Evolutionary conservation across 768 basidiomycete species (phyloP), one percentile per base, ranked within the genome.

Genomic region (Kwoniella europaea): DNA sequence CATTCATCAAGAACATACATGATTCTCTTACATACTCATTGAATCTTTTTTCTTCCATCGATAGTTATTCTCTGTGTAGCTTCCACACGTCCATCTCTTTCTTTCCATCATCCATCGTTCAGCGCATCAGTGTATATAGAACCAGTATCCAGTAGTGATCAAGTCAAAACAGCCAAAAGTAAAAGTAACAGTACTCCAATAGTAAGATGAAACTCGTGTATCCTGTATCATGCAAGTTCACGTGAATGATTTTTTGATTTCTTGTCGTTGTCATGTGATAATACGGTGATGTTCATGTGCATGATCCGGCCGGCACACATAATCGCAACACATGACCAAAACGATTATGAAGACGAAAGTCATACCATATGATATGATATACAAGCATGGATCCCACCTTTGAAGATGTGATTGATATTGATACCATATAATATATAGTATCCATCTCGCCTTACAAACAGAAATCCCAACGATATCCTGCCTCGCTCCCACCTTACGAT

Each of bases 231-330:
- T n/a, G 44, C 12, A 18, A 43, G 27, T 29, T 29, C 57, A 59
- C 57, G 57, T 59, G 57, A 59, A 24, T 59, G 24, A 35, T 59
- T 27, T 27, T 6, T 16, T 24, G 27, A 22, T 53, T 16, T 53
- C 20, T n/a, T 35, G 57, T 2, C 3, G 16, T 29, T 12, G 10
- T 27, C 46, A 27, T 65, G 44, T 18, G 64, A 50, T 16, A 18
- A 27, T 43, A 2, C 12, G 15, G 41, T n/a, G 41, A 56, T 57
- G 54, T 7, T 1, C 9, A 55, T 41, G 5, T 18, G 35, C n/a
- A 65, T 65, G 64, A 56, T 65, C 64, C 64, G 64, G 64, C 64
- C 64, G 64, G 18, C 2, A 29, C 2, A 24, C 20, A 35, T 15
- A 1, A 5, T 18, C 18, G 18, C 35, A 60, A 41, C 18, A 60